phyloP scores from a whole-genome alignment of 225 moss, liverwort and hornwort species.

The Marchantia paleacea region DNA sequence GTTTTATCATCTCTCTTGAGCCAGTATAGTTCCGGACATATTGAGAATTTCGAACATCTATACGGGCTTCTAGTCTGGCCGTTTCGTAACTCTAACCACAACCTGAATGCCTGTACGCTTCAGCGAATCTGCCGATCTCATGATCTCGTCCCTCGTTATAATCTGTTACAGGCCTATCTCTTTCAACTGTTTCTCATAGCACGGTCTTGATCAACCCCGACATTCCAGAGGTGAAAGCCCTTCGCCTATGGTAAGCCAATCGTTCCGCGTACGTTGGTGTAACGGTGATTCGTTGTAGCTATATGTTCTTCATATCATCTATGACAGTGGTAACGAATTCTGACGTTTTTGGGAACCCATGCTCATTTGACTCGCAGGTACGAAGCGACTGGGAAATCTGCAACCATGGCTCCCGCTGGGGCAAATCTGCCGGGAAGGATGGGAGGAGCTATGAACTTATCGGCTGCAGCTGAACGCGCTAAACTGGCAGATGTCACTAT shows the following conservation, averaged over 20 bases:
- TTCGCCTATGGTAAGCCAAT: slow-evolving; percentile 58
- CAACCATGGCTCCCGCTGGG: slow-evolving; percentile 61
- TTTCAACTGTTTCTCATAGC: slow-evolving; percentile 62
- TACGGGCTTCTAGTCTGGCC: no score
- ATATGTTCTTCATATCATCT: no score
- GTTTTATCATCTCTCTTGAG: neutral
- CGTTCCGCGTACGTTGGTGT: neutral
- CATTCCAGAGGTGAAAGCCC: slow-evolving; percentile 44
- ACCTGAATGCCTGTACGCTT: no score
- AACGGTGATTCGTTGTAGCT: neutral
- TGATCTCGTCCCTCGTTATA: no score
- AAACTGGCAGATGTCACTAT: slow-evolving; percentile 50
- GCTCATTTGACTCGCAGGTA: slow-evolving; percentile 44
- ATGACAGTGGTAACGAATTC: no score
- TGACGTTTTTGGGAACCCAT: no score
- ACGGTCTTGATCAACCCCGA: slow-evolving; percentile 64
- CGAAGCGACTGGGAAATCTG: slow-evolving; percentile 48
- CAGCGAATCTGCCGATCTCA: no score
- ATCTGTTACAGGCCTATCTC: slow-evolving; percentile 58
- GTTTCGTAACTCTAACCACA: no score
- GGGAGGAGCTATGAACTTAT: slow-evolving; percentile 25
- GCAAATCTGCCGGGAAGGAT: slow-evolving; percentile 61
- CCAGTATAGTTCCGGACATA: no score
- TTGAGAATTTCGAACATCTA: no score
- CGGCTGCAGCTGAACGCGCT: slow-evolving; percentile 55